phyloP scores from a whole-genome alignment of 176 grass and related monocot genomes.

The Tuctoria greenei region DNA sequence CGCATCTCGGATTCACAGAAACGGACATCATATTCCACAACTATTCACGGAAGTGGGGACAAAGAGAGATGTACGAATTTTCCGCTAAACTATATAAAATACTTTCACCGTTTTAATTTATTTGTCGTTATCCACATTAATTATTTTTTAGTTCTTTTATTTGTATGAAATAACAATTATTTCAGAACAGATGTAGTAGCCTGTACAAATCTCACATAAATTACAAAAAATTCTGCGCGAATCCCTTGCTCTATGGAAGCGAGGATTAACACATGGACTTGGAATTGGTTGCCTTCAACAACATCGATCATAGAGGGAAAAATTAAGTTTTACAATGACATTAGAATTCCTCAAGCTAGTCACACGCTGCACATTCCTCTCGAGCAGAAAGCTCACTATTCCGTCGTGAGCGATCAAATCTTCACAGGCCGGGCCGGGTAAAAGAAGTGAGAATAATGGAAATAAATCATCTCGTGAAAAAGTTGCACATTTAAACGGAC shows the following conservation, averaged over 20 bases:
- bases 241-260: too few species aligned
- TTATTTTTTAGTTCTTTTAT: too few species aligned
- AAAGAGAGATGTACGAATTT: too few species aligned
- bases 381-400: not conserved
- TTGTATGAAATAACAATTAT: too few species aligned
- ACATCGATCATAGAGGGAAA: not conserved
- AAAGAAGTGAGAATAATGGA: not conserved
- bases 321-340: not conserved
- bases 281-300: not conserved
- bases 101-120: too few species aligned
- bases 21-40: too few species aligned
- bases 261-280: not conserved
- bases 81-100: too few species aligned
- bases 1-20: not conserved
- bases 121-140: too few species aligned
- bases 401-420: slow-evolving; percentile 1
- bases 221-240: too few species aligned
- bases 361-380: not conserved
- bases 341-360: not conserved
- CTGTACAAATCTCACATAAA: too few species aligned
- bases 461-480: not conserved
- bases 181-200: too few species aligned
- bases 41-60: too few species aligned
- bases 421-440: not conserved
- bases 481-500: slow-evolving; percentile 8